Base-by-base conservation (phyloP, 2,329 filamentous ascomycete species). In the Bipolaris zeicola region DNA sequence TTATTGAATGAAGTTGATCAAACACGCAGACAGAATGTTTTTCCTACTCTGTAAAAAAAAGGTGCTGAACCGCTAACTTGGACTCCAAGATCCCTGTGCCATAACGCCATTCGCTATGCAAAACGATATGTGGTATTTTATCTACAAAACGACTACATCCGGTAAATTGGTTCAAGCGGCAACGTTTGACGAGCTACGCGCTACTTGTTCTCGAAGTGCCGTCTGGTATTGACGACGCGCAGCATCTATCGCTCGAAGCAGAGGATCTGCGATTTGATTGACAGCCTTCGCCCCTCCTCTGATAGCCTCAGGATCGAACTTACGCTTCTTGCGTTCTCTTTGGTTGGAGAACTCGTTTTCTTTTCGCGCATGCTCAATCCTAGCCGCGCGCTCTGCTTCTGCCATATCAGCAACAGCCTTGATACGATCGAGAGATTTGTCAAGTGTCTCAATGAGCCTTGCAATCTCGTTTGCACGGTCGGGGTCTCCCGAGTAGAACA, bases 401-500 rank as follows among this genome's bases (percentile, higher is more conserved):
- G 95, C 95, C 66, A 91, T 88, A 13, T 86, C 83, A 0, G 89
- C 90, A 1, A 97, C 90, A 14, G 89, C 87, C 55, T 89, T 85
- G 74, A 98, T 94, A 24, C 95, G 87, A 57, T 89, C 85, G 53
- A 88, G 81, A 0, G 92, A 94, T 57, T 89, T 86, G 57, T 86
- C 85, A 13, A 99, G 82, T 8, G 92, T 94, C 72, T 96, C 91
- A 6, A 90, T 87, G 44, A 97, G 83, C 60, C 90, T 92, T 6
- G 88, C 87, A 13, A 97, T 83, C 76, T 99, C 94, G 39, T 83
- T 83, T 0, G 91, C 91, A 33, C 91, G 88, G 57, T 91, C 88
- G 1, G 90, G 79, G 70, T 97, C 91, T 13, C 93, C 94, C 0
- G 93, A 97, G 24, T 96, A 83, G 70, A 96, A 99, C 0, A 93